These are phyloP conservation scores for Maudiozyma bulderi DNA, from an alignment of 805 yeast genomes.

Conservation along the genomic window DNA sequence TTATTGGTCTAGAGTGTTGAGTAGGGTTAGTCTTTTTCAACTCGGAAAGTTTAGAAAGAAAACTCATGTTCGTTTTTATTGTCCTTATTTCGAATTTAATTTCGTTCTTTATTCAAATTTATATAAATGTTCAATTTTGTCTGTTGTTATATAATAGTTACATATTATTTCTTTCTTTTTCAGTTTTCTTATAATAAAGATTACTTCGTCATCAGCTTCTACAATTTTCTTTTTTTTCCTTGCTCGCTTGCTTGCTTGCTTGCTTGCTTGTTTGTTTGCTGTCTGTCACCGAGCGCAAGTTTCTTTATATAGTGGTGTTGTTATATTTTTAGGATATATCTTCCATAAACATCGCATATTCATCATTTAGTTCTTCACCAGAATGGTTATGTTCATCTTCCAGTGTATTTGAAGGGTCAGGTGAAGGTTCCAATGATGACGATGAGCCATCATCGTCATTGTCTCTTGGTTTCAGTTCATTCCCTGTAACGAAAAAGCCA, in stretches of 20 bases:
- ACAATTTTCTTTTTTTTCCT: too few relatives aligned
- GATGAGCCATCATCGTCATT: neutral
- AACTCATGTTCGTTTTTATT: slow-evolving; percentile 16
- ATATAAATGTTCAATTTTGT: neutral
- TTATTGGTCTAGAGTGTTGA: neutral
- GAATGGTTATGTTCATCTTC: slow-evolving; percentile 10
- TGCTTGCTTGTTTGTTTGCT: too few relatives aligned
- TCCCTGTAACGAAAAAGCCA: slow-evolving; percentile 5
- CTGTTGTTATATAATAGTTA: too few relatives aligned
- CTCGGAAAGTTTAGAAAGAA: slow-evolving; percentile 23
- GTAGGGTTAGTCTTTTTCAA: slow-evolving; percentile 13
- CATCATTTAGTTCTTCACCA: slow-evolving; percentile 11
- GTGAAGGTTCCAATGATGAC: too few relatives aligned
- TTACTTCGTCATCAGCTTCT: too few relatives aligned
- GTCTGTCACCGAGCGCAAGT: too few relatives aligned
- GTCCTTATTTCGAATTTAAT: neutral
- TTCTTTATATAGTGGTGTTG: neutral
- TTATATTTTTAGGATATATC: slow-evolving; percentile 8
- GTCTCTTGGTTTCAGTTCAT: neutral
- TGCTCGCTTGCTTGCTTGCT: too few relatives aligned
- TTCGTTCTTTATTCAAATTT: neutral
- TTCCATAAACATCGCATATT: slow-evolving; percentile 27
- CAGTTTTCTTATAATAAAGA: too few relatives aligned
- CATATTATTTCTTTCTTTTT: too few relatives aligned
- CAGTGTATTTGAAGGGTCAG: too few relatives aligned